Evolutionary conservation across 2,329 filamentous ascomycete genomes (phyloP).

Genomic region (Phoma sp.): DNA sequence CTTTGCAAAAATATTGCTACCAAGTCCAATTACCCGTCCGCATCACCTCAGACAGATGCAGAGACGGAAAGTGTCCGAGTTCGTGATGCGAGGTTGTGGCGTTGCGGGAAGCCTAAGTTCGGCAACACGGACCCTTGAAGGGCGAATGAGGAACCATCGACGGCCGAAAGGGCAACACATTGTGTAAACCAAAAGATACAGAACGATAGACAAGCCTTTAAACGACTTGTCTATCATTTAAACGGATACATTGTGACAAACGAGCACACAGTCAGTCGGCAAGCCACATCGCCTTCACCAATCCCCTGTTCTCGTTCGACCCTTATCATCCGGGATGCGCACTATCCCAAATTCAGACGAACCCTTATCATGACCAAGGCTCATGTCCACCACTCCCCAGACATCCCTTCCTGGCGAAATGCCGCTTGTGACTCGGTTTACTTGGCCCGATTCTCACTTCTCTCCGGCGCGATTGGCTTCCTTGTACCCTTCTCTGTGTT

Average conservation of each 20-base stretch:
- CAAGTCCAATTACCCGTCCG: background rate
- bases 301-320: slow-evolving; percentile 10
- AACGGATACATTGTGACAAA: slow-evolving; percentile 24
- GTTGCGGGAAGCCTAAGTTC: slow-evolving; percentile 20
- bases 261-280: slow-evolving; percentile 17
- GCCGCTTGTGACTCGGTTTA: slow-evolving; percentile 13
- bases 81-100: background rate
- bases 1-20: background rate
- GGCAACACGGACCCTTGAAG: slow-evolving; percentile 29
- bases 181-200: slow-evolving; percentile 22
- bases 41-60: background rate
- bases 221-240: slow-evolving; percentile 5
- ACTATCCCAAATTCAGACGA: slow-evolving; percentile 16
- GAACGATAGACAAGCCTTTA: slow-evolving; percentile 20
- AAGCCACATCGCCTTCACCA: slow-evolving; percentile 17
- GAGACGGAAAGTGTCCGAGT: background rate
- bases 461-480: slow-evolving; percentile 18
- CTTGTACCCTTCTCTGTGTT: background rate
- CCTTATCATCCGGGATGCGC: slow-evolving; percentile 6
- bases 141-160: slow-evolving; percentile 27
- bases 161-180: slow-evolving; percentile 20
- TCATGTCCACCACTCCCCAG: slow-evolving; percentile 23
- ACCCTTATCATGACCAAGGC: slow-evolving; percentile 34
- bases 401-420: slow-evolving; percentile 16
- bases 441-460: slow-evolving; percentile 21